Base-by-base conservation (phyloP, 2,329 filamentous ascomycete genomes). In the Ascochyta clinopodiicola region DNA sequence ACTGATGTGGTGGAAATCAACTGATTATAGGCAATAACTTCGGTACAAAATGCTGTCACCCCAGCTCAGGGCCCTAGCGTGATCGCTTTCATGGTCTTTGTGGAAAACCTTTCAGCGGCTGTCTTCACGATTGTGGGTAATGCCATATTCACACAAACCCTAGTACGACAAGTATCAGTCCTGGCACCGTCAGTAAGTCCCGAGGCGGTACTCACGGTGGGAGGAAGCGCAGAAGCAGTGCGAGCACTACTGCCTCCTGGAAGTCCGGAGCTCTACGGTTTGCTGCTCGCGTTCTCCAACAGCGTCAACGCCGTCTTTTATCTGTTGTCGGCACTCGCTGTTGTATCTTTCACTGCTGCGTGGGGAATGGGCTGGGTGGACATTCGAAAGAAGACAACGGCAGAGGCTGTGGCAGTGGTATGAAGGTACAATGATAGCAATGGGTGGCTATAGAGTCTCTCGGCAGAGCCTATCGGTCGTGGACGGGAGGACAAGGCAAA, bases 291-390 rank as follows among this genome's bases (percentile, higher is more conserved):
- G 3, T 53, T 46, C 19, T 36, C 48, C 9, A 36, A 57, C 13
- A 40, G 38, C 17, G 17, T 52, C 8, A 25, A 47, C 27, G 21
- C 19, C 19, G 36, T 38, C 21, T 38, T 38, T 13, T 24, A 24
- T 13, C 21, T 38, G 36, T 15, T 38, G 9, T 24, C 27, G 35
- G 44, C 29, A 6, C n/a, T 29, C 22, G 25, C 25, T 10, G n/a
- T 7, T 3, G 42, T 51, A 3, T 25, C 24, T 15, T 32, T 48
- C 22, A 19, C 45, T 6, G 42, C 42, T n/a, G 24, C 53, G 25
- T 47, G 29, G 19, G 49, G 49, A 6, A 44, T 52, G 49, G 49
- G 49, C 4, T 52, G 49, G 49, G 42, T 44, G 12, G 49, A 52
- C 22, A 45, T 38, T 4, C 13, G 49, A 38, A 32, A 32, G n/a